Base-by-base conservation (phyloP, 2,329 filamentous ascomycete genomes). In the Neofusicoccum parvum region DNA sequence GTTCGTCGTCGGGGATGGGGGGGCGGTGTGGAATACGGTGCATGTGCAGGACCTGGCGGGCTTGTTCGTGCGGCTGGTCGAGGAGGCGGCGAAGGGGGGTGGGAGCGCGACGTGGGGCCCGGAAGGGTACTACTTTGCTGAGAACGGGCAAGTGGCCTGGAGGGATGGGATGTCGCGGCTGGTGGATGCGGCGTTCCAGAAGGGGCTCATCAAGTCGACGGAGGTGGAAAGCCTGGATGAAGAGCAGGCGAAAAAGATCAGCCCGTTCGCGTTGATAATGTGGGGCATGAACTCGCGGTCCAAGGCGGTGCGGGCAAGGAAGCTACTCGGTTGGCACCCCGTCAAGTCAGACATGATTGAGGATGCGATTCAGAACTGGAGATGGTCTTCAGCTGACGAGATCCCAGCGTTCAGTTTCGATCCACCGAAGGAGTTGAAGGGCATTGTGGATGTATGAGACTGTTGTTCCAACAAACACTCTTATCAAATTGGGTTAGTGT, bases 91-190 rank as follows among this genome's bases (percentile, higher is more conserved):
- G 0, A 50, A 50, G 48, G 23, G 23, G 23, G 48, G 48, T 14
- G 48, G 48, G 9, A 10, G 10, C 23, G 74, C 82, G 3, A 88
- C 81, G 14, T 92, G 90, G 83, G 88, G 88, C 1, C 75, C 75
- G 0, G 75, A 85, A 39, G 89, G 81, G n/a, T 92, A 92, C 69
- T 92, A 88, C 77, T 87, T 92, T 68, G 81, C 84, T 7, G 87
- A 90, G 73, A 85, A 84, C 69, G 89, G 87, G 1, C 78, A 84
- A 62, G 86, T 89, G 72, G 78, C 77, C 20, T 92, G 89, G 89
- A 83, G 85, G 4, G 86, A 91, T 15, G 73, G 89, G 7, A 80
- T 86, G 3, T 64, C 68, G 17, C 53, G 51, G 2, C 72, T 76
- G 65, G 74, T 72, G 1, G 65, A 70, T 66, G 73, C 70, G 45